These are phyloP conservation scores for Fusarium nelsonii DNA, from an alignment of 2,329 filamentous ascomycete genomes.

Conservation along the genomic window DNA sequence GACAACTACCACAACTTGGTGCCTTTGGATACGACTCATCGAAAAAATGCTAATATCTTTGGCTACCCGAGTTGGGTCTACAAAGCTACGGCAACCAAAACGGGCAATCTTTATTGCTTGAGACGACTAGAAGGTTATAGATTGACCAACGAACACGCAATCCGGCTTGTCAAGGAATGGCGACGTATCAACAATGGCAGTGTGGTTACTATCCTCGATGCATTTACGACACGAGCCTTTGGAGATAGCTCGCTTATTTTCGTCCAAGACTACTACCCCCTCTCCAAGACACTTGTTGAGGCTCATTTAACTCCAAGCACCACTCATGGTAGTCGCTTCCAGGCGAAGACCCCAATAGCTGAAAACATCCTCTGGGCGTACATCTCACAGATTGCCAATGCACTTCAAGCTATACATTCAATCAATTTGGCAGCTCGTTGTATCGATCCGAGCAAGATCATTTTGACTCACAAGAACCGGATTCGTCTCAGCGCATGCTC, in stretches of 20 bases:
- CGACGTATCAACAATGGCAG: slow-evolving; percentile 84
- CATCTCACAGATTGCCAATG: slow-evolving; percentile 89
- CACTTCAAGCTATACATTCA: slow-evolving; percentile 85
- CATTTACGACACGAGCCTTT: slow-evolving; percentile 93
- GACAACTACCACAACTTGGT: slow-evolving; percentile 95
- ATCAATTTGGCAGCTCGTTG: slow-evolving; percentile 86
- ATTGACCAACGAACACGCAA: slow-evolving; percentile 88
- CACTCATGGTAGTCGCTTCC: slow-evolving; percentile 60
- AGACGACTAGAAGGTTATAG: slow-evolving; percentile 90
- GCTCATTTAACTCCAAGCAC: slow-evolving; percentile 71
- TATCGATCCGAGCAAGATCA: slow-evolving; percentile 87
- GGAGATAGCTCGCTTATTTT: slow-evolving; percentile 95
- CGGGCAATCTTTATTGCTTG: slow-evolving; percentile 88
- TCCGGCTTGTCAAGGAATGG: slow-evolving; percentile 89
- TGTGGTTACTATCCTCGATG: slow-evolving; percentile 88
- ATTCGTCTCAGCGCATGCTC: slow-evolving; percentile 89
- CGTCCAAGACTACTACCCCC: slow-evolving; percentile 91
- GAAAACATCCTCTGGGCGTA: slow-evolving; percentile 92
- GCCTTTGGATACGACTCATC: slow-evolving; percentile 83
- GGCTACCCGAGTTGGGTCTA: slow-evolving; percentile 95
- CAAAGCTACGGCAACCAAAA: slow-evolving; percentile 90
- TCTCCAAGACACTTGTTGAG: slow-evolving; percentile 90
- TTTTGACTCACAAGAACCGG: slow-evolving; percentile 90
- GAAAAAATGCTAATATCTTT: slow-evolving; percentile 83
- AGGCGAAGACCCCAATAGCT: slow-evolving; percentile 63